Conservation (phyloP, 345 rosid species). For the Triadica sebifera region DNA sequence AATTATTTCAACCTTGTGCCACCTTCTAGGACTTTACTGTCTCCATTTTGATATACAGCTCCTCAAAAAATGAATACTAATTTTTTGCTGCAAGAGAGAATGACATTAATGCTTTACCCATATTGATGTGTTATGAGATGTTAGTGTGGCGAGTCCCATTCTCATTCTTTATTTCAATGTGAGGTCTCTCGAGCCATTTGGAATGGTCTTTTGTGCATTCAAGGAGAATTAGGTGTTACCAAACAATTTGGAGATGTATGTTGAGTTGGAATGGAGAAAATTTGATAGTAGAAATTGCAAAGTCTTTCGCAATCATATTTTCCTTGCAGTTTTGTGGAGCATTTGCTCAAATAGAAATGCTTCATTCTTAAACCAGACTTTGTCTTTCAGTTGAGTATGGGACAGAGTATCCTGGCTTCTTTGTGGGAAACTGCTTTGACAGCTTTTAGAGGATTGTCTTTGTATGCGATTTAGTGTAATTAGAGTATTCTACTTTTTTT, state of each 20-base stretch:
- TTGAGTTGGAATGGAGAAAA: neutral
- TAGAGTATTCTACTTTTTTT: neutral
- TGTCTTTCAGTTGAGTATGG: neutral
- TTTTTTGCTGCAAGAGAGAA: neutral
- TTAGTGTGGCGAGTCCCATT: neutral
- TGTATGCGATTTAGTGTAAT: neutral
- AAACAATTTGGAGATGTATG: no score
- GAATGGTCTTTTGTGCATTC: neutral
- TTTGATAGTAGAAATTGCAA: neutral
- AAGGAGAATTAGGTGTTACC: neutral
- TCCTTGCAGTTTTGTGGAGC: no score
- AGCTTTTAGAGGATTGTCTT: neutral
- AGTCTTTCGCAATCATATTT: no score
- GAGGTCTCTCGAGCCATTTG: conserved; percentile 1
- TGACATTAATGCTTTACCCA: no score
- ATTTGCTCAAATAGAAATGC: no score
- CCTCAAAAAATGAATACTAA: neutral
- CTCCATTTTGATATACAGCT: neutral
- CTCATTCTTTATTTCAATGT: neutral
- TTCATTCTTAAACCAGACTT: no score
- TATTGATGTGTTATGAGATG: neutral
- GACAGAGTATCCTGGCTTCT: neutral
- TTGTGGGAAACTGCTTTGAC: neutral
- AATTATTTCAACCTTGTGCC: neutral
- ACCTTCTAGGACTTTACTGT: neutral